Base-by-base conservation (phyloP, 2,329 filamentous ascomycete genomes). In the Penicillium sp. region DNA sequence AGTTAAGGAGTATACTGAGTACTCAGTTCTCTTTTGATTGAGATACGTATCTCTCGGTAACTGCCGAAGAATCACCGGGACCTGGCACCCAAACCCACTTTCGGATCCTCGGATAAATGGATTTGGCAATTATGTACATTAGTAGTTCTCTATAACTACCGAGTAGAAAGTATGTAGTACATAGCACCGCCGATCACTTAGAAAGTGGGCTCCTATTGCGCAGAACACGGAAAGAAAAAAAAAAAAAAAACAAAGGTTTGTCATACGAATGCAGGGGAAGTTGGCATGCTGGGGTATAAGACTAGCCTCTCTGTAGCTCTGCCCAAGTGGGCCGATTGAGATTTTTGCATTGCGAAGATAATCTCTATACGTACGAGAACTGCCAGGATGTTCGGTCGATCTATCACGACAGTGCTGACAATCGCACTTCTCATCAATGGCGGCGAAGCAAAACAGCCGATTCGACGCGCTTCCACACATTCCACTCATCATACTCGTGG, bases 311-410 rank as follows among this genome's bases (percentile, higher is more conserved):
- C n/a, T 12, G 19, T 8, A 15, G n/a, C 27, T 15, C n/a, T 21
- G 2, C 12, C 43, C 7, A 25, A 17, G 21, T 25, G 43, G 43
- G 25, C 27, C 43, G 21, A 43, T 25, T 43, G n/a, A 10, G 12
- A 33, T 21, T 33, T 33, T 47, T 17, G 2, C 12, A 47, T 21
- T 47, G 12, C 7, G 1, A 17, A 9, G 6, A 46, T 29, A 13
- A 47, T 31, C 45, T 17, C 6, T 15, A 21, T 15, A 47, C 12
- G 45, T 15, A 47, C 12, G 45, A 29, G 12, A 47, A 29, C 23
- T 37, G 17, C 12, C 17, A 45, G 7, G 19, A 54, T 54, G 51
- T 40, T 54, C 8, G 41, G 31, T 54, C 51, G 19, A 38, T 54
- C 50, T 38, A 9, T 38, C 15, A 47, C 33, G 6, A 42, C 51